Percentiles rank a stretch among this genome's conserved stretches.
phyloP scores from a whole-genome alignment of 371 early-diverging fungal genomes.

The Mucor velutinosus region DNA sequence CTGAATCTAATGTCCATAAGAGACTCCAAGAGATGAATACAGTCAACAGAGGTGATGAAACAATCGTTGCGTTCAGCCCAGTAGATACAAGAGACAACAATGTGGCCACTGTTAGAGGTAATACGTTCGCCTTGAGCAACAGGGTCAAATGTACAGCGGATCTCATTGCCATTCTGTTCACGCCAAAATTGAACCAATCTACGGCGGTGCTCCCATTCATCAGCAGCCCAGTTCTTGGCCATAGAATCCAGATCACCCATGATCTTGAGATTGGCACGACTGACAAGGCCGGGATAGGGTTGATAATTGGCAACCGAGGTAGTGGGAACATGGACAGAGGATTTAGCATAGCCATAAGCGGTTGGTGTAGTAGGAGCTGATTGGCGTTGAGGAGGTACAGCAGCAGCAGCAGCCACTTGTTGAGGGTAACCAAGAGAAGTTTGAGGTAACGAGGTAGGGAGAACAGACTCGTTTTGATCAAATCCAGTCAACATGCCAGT shows the following conservation, averaged over 20 bases:
- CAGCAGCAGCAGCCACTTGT: too few species aligned
- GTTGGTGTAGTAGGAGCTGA: background rate
- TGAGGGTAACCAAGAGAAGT: background rate
- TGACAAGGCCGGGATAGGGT: conserved; percentile 59
- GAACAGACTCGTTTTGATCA: conserved; percentile 5
- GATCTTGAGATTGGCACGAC: conserved; percentile 67
- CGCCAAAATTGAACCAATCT: conserved; percentile 76
- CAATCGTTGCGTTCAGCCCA: conserved; percentile 77
- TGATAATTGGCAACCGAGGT: conserved; percentile 39
- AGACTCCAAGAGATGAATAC: conserved; percentile 75
- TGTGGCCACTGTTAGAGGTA: conserved; percentile 13
- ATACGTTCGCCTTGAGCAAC: conserved; percentile 32
- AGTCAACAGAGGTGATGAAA: conserved; percentile 82
- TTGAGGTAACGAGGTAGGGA: background rate
- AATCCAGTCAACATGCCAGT: conserved; percentile 5
- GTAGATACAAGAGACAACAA: conserved; percentile 75
- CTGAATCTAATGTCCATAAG: conserved; percentile 77
- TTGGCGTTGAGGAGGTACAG: conserved; percentile 1
- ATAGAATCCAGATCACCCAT: conserved; percentile 61
- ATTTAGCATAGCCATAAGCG: conserved; percentile 8
- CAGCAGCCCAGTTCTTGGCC: conserved; percentile 52
- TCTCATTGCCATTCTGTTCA: conserved; percentile 52
- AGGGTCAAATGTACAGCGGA: conserved; percentile 64
- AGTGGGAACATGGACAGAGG: conserved; percentile 13
- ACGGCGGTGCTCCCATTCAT: conserved; percentile 64